A percentile compares a stretch with the other conserved stretches of the same genome.
phyloP scores from a whole-genome alignment of 73 alveolate genomes.

The Loxodes magnus region DNA sequence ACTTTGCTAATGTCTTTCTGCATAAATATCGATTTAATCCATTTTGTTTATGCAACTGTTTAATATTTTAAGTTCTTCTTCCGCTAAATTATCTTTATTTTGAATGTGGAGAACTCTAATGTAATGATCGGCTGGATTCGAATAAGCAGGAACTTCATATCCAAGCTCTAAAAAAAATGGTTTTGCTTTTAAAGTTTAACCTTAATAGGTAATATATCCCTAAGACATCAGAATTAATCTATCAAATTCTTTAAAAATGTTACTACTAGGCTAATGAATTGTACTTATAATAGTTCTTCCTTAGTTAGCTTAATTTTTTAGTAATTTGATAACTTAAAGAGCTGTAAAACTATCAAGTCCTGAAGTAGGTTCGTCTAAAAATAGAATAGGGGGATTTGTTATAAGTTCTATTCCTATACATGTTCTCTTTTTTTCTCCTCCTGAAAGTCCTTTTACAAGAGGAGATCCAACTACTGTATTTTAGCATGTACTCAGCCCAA shows the following conservation, averaged over 20 bases:
- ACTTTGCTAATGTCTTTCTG: background rate
- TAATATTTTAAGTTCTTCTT: background rate
- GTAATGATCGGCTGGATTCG: constrained; percentile 68
- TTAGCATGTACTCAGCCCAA: constrained; percentile 11
- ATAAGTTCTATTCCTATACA: constrained; percentile 83
- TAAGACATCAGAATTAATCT: constrained; percentile 53
- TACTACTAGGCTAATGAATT: constrained; percentile 81
- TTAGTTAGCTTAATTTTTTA: constrained; percentile 33
- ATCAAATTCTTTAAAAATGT: constrained; percentile 59
- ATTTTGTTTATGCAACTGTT: background rate
- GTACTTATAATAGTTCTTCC: constrained; percentile 69
- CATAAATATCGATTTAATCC: background rate
- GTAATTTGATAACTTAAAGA: constrained; percentile 35
- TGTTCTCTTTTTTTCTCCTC: constrained; percentile 82
- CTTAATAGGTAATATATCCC: constrained; percentile 61
- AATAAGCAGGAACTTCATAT: constrained; percentile 56
- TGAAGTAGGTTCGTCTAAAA: constrained; percentile 76
- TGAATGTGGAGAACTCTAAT: constrained; percentile 34
- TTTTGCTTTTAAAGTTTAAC: constrained; percentile 39
- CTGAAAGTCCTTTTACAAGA: constrained; percentile 67
- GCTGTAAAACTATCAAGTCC: constrained; percentile 73
- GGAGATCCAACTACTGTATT: constrained; percentile 56
- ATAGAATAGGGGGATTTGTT: constrained; percentile 63
- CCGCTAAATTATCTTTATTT: background rate
- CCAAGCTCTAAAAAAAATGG: constrained; percentile 44